Evolutionary conservation across 2,329 filamentous ascomycete species (phyloP).

Genomic region (Mycosphaerelloides madeirae): DNA sequence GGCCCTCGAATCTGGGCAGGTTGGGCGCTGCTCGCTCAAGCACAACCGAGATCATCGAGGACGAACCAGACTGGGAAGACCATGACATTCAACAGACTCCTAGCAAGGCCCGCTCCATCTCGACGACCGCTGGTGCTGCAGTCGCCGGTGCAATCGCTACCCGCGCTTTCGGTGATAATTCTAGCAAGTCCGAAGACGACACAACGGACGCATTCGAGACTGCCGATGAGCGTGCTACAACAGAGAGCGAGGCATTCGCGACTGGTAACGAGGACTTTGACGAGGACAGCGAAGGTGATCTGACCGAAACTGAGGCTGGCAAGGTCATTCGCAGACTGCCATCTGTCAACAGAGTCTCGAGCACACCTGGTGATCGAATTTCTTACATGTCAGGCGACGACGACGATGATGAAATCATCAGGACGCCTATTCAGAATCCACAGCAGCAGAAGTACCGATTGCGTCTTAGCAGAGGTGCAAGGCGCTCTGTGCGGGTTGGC

Average conservation of each 20-base stretch:
- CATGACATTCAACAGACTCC: slow-evolving; percentile 59
- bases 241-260: slow-evolving; percentile 83
- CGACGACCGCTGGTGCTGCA: slow-evolving; percentile 28
- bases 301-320: slow-evolving; percentile 76
- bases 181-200: slow-evolving; percentile 45
- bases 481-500: slow-evolving; percentile 47
- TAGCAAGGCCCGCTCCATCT: slow-evolving; percentile 38
- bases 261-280: slow-evolving; percentile 78
- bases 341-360: slow-evolving; percentile 24
- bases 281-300: slow-evolving; percentile 62
- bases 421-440: slow-evolving; percentile 60
- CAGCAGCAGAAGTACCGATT: slow-evolving; percentile 67
- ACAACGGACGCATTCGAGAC: slow-evolving; percentile 62
- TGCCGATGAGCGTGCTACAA: slow-evolving; percentile 71
- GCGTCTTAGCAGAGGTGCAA: slow-evolving; percentile 58
- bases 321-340: slow-evolving; percentile 12
- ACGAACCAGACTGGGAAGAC: slow-evolving; percentile 89
- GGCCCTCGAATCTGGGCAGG: slow-evolving; percentile 65
- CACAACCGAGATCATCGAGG: slow-evolving; percentile 73
- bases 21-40: slow-evolving; percentile 71
- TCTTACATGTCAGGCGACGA: slow-evolving; percentile 86
- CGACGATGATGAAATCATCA: slow-evolving; percentile 56
- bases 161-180: slow-evolving; percentile 64
- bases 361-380: slow-evolving; percentile 53
- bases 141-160: slow-evolving; percentile 47